Conservation (phyloP, 371 early-diverging fungal genomes). For the Quaeritorhiza haematococci region DNA sequence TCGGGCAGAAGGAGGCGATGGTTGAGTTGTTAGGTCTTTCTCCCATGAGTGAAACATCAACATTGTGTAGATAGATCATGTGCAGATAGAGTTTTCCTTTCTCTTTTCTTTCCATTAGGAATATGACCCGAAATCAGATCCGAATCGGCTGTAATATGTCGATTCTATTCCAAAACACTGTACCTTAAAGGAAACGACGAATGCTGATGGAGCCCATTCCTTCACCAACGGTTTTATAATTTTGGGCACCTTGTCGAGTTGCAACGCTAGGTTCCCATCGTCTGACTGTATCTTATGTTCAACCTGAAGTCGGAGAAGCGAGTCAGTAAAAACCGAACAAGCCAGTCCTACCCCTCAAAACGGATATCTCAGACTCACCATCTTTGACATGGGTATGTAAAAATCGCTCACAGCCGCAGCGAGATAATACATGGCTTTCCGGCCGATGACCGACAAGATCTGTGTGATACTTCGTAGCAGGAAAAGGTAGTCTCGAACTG, state of each 20-base stretch:
- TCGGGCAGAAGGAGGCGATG: not conserved
- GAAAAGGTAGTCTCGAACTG: conserved; percentile 90
- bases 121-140: too few species aligned
- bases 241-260: conserved; percentile 94
- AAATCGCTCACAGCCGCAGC: conserved; percentile 98
- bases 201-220: conserved; percentile 81
- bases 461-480: conserved; percentile 70
- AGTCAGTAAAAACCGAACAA: not conserved
- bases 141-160: too few species aligned
- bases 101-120: too few species aligned
- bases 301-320: conserved; percentile 47
- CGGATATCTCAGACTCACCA: conserved; percentile 72
- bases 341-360: too few species aligned
- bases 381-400: conserved; percentile 82
- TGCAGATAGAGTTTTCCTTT: too few species aligned
- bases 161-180: not conserved
- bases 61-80: too few species aligned
- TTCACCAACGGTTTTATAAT: conserved; percentile 87
- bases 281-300: conserved; percentile 96
- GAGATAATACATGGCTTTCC: conserved; percentile 85
- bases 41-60: not conserved
- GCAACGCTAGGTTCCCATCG: conserved; percentile 74
- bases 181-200: conserved; percentile 94
- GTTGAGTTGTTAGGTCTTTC: not conserved
- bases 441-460: conserved; percentile 58